Conservation (phyloP, 345 rosid species). For the Odontarrhena argentea region DNA sequence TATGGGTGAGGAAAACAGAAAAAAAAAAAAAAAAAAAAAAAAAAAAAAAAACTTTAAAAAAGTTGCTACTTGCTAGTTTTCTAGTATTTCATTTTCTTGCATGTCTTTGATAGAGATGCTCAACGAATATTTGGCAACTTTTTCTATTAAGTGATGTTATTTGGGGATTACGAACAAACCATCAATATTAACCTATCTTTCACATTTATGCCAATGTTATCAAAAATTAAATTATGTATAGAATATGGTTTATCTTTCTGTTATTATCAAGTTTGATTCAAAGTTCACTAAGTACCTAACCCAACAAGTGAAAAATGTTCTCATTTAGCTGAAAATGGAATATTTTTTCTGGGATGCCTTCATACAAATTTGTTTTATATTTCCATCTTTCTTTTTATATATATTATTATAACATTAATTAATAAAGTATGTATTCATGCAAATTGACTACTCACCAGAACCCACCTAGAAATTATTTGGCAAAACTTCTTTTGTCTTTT, state of each 20-base stretch:
- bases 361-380: conserved; percentile 9
- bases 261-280: conserved; percentile 25
- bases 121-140: conserved; percentile 29
- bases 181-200: conserved; percentile 2
- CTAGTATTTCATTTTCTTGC: background rate
- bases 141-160: conserved; percentile 18
- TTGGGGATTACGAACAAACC: conserved; percentile 21
- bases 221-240: conserved; percentile 15
- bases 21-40: background rate
- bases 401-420: conserved; percentile 14
- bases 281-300: conserved; percentile 27
- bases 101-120: conserved; percentile 20
- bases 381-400: background rate
- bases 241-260: conserved; percentile 18
- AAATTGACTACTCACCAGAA: conserved; percentile 43
- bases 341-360: background rate
- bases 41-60: too few relatives aligned
- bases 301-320: conserved; percentile 23
- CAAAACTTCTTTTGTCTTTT: conserved; percentile 34
- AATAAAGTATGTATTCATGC: conserved; percentile 25
- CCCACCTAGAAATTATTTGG: conserved; percentile 36
- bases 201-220: conserved; percentile 12
- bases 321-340: conserved; percentile 21
- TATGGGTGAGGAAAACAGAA: background rate
- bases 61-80: background rate